A percentile compares a stretch with the other conserved stretches of the same genome.
phyloP scores from a whole-genome alignment of 306 rosid species.

The Malus domestica region DNA sequence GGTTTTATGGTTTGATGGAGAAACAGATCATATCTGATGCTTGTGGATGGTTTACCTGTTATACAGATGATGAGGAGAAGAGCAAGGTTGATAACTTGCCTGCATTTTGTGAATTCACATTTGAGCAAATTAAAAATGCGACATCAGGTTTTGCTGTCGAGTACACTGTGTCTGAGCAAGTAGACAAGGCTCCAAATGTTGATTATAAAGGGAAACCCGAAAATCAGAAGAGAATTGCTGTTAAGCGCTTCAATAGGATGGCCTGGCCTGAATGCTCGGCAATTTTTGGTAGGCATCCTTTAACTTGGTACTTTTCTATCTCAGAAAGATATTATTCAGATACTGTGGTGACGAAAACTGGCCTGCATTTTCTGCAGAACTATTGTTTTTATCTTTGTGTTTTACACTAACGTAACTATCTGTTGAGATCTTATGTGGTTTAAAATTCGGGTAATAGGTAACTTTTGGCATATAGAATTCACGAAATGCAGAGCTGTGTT shows the following conservation, averaged over 20 bases:
- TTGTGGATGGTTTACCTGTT: constrained; percentile 11
- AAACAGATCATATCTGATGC: constrained; percentile 4
- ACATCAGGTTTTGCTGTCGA: no score
- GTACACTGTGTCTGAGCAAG: constrained; percentile 81
- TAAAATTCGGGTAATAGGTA: no score
- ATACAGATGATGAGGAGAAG: constrained; percentile 54
- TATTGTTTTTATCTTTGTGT: not conserved
- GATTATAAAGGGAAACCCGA: constrained; percentile 80
- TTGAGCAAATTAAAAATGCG: no score
- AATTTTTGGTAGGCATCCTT: constrained; percentile 47
- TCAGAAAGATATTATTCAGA: not conserved
- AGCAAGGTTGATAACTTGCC: constrained; percentile 43
- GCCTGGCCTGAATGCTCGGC: constrained; percentile 85
- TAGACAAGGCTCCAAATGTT: constrained; percentile 81
- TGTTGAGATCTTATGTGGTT: not conserved
- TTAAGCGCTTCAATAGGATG: constrained; percentile 41
- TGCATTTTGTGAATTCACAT: no score
- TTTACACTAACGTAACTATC: not conserved
- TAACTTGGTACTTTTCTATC: not conserved
- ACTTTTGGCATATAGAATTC: no score
- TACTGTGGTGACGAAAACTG: not conserved
- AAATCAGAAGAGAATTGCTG: constrained; percentile 68
- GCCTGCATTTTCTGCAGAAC: not conserved
- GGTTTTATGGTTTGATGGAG: constrained; percentile 2
- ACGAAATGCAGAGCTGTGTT: no score